phyloP scores from a whole-genome alignment of 495 filamentous ascomycete species.

The Penicillium paradoxum region DNA sequence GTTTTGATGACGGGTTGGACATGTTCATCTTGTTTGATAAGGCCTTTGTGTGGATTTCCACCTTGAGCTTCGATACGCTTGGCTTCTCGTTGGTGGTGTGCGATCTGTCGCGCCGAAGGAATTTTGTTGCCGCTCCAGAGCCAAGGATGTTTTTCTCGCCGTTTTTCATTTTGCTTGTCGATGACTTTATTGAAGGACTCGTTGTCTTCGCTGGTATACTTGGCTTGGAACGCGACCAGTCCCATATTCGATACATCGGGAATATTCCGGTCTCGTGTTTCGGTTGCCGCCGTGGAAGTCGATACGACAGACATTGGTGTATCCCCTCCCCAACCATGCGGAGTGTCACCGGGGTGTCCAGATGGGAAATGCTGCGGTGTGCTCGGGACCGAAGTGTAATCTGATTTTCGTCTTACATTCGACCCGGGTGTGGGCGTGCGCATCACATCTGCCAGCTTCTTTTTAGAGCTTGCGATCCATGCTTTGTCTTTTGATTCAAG shows the following conservation, averaged over 20 bases:
- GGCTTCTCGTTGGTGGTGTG: slow-evolving; percentile 63
- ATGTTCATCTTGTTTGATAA: slow-evolving; percentile 14
- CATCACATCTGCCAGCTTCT: slow-evolving; percentile 73
- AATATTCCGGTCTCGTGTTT: slow-evolving; percentile 34
- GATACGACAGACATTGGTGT: slow-evolving; percentile 61
- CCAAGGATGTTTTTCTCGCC: slow-evolving; percentile 78
- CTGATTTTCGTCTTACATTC: slow-evolving; percentile 31
- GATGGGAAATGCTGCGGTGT: slow-evolving; percentile 28
- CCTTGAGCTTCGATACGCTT: slow-evolving; percentile 52
- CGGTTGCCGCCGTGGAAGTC: slow-evolving; percentile 26
- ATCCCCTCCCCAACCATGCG: slow-evolving; percentile 50
- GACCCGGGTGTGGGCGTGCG: slow-evolving; percentile 58
- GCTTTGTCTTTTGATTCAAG: slow-evolving; percentile 74
- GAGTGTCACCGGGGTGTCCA: slow-evolving; percentile 51
- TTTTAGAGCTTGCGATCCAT: slow-evolving; percentile 80
- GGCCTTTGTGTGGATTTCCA: slow-evolving; percentile 41
- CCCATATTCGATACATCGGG: slow-evolving; percentile 74
- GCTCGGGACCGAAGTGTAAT: slow-evolving; percentile 18
- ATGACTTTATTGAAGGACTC: slow-evolving; percentile 90
- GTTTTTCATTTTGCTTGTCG: slow-evolving; percentile 84
- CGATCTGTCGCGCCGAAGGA: slow-evolving; percentile 78
- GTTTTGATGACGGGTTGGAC: slow-evolving; percentile 50
- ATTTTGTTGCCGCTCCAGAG: slow-evolving; percentile 86
- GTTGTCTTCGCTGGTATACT: slow-evolving; percentile 96
- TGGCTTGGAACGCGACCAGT: slow-evolving; percentile 78